Evolutionary conservation across 768 basidiomycete species (phyloP).

Genomic region (Panaeolus papilionaceus): DNA sequence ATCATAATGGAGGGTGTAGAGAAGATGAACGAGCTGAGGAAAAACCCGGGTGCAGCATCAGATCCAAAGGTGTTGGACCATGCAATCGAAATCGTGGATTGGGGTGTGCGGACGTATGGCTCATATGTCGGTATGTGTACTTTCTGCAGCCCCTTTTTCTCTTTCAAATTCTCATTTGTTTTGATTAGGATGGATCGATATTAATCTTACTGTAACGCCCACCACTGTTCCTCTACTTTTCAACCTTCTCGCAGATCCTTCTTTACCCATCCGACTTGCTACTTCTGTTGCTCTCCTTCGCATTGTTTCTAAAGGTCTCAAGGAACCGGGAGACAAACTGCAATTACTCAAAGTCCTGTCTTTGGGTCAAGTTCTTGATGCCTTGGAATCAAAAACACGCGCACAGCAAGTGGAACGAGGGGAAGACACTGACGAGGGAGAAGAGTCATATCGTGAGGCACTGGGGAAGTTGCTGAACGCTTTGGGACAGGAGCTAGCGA

Average conservation of each 20-base stretch:
- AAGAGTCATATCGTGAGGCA: constrained; percentile 89
- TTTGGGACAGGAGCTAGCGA: constrained; percentile 82
- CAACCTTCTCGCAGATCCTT: constrained; percentile 77
- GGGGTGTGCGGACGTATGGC: constrained; percentile 91
- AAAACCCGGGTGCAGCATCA: constrained; percentile 46
- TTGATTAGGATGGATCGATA: constrained; percentile 92
- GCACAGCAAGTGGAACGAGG: constrained; percentile 69
- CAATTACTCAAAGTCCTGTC: constrained; percentile 90
- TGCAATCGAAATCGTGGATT: constrained; percentile 82
- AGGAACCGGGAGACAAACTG: constrained; percentile 89
- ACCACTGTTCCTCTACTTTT: constrained; percentile 87
- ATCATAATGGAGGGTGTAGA: constrained; percentile 77
- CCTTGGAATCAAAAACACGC: constrained; percentile 79
- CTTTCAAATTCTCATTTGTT: background rate
- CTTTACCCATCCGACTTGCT: constrained; percentile 81
- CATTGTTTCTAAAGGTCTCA: constrained; percentile 92
- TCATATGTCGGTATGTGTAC: constrained; percentile 88
- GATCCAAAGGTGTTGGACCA: constrained; percentile 61
- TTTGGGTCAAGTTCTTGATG: constrained; percentile 79
- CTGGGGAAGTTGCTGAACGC: constrained; percentile 85
- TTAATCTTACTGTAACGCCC: constrained; percentile 93
- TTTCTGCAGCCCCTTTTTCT: background rate
- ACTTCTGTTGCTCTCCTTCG: constrained; percentile 81
- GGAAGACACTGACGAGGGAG: constrained; percentile 81
- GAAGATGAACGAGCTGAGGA: constrained; percentile 57